phyloP scores from a whole-genome alignment of 2,329 filamentous ascomycete species.

The Colletotrichum lentis region DNA sequence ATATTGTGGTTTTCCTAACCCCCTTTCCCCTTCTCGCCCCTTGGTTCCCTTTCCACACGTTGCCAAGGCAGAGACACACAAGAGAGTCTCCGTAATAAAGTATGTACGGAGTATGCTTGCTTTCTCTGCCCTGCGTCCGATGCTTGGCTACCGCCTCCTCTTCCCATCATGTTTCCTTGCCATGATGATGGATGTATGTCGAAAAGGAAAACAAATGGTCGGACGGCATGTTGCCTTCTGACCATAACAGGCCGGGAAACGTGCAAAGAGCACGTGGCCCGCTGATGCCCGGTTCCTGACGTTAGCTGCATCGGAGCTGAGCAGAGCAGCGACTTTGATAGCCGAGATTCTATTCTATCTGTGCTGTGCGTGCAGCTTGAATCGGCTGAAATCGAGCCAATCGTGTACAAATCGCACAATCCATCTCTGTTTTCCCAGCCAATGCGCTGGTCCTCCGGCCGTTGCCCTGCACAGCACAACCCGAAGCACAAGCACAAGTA shows the following conservation, averaged over 20 bases:
- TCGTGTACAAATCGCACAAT: constrained; percentile 16
- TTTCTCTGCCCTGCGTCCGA: constrained; percentile 13
- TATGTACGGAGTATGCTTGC: constrained; percentile 1
- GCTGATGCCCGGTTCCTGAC: constrained; percentile 10
- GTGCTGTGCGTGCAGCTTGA: constrained; percentile 26
- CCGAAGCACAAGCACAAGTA: constrained; percentile 14
- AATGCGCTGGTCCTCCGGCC: constrained; percentile 24
- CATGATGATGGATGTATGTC: not conserved
- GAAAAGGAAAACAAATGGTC: constrained; percentile 7
- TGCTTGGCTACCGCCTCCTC: not conserved
- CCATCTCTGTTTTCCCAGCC: constrained; percentile 5
- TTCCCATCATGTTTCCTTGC: too few relatives aligned
- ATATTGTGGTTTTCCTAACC: not conserved
- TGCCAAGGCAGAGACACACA: constrained; percentile 19
- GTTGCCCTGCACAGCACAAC: constrained; percentile 27
- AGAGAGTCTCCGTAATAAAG: not conserved
- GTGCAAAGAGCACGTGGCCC: constrained; percentile 34
- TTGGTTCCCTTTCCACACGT: constrained; percentile 3
- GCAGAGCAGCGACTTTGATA: not conserved
- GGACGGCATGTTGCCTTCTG: not conserved
- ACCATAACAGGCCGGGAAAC: constrained; percentile 16
- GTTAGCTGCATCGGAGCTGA: constrained; percentile 19
- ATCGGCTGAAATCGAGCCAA: constrained; percentile 20
- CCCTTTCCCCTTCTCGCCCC: not conserved
- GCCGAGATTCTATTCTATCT: constrained; percentile 7